A percentile compares a stretch with the other conserved stretches of the same genome.
phyloP scores from a whole-genome alignment of 768 basidiomycete genomes.

The Lactarius evosmus region DNA sequence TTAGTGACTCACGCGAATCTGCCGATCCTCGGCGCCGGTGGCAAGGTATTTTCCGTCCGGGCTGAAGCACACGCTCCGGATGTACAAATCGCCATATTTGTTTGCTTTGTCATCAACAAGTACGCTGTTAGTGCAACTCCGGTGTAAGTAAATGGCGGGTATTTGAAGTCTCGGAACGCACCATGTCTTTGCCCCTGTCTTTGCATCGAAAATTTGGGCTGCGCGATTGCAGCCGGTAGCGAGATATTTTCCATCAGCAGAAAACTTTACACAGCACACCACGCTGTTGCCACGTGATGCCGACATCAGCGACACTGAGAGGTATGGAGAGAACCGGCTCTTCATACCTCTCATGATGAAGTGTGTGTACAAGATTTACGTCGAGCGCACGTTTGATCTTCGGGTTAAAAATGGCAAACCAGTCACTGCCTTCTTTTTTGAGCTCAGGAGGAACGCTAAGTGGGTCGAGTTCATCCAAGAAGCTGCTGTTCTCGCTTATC shows the following conservation, averaged over 20 bases:
- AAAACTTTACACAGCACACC: conserved; percentile 90
- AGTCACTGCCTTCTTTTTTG: conserved; percentile 77
- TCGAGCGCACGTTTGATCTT: conserved; percentile 76
- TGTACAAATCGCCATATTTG: conserved; percentile 83
- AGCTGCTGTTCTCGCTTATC: conserved; percentile 31
- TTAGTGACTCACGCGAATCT: conserved; percentile 66
- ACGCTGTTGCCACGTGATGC: conserved; percentile 43
- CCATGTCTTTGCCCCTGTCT: conserved; percentile 83
- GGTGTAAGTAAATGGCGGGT: background rate
- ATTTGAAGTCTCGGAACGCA: conserved; percentile 37
- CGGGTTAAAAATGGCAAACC: conserved; percentile 87
- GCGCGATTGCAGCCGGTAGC: conserved; percentile 97
- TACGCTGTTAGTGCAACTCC: conserved; percentile 45
- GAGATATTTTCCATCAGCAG: conserved; percentile 86
- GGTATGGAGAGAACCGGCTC: conserved; percentile 7
- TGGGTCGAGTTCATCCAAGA: conserved; percentile 50
- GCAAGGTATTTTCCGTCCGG: conserved; percentile 70
- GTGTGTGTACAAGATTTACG: conserved; percentile 75
- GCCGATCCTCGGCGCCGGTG: conserved; percentile 87
- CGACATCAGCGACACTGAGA: conserved; percentile 2
- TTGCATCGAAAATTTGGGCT: conserved; percentile 92
- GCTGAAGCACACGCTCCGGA: conserved; percentile 77
- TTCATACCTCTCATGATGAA: conserved; percentile 84
- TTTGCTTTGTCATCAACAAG: conserved; percentile 72
- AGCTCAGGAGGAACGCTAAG: conserved; percentile 49